These are phyloP conservation scores for Hansenula anomala DNA, from an alignment of 1,139 yeast genomes.

Conservation along the genomic window DNA sequence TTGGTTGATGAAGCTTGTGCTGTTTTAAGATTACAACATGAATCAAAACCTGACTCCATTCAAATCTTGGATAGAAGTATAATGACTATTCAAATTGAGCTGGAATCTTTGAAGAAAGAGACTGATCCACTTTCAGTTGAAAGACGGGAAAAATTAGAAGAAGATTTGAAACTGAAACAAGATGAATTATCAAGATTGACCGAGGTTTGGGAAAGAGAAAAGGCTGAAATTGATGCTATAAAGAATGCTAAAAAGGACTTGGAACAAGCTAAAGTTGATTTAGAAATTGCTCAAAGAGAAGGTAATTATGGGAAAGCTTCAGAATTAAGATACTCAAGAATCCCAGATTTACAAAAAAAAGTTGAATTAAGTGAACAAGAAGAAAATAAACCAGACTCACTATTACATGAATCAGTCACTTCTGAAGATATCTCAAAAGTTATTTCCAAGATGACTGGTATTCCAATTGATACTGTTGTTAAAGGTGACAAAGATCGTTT, in stretches of 20 bases:
- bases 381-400: constrained; percentile 26
- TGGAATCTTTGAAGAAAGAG: constrained; percentile 89
- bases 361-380: constrained; percentile 48
- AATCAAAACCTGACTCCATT: constrained; percentile 92
- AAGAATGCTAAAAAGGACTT: constrained; percentile 76
- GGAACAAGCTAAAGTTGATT: constrained; percentile 77
- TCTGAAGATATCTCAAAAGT: constrained; percentile 92
- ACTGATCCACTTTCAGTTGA: constrained; percentile 81
- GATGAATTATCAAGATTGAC: constrained; percentile 68
- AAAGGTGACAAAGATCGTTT: constrained; percentile 93
- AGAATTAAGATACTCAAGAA: constrained; percentile 78
- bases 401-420: constrained; percentile 89
- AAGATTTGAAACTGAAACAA: constrained; percentile 56
- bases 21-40: constrained; percentile 89
- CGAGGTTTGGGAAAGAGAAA: constrained; percentile 82
- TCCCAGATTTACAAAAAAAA: constrained; percentile 70
- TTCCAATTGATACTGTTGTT: constrained; percentile 87
- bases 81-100: constrained; percentile 92
- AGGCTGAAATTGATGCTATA: constrained; percentile 64
- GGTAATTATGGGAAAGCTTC: constrained; percentile 89
- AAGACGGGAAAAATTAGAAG: constrained; percentile 60
- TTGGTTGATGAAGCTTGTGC: constrained; percentile 97
- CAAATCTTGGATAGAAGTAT: constrained; percentile 84
- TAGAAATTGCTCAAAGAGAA: constrained; percentile 77
- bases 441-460: constrained; percentile 91